These are phyloP conservation scores for Aspergillus fijiensis DNA, from an alignment of 2,329 filamentous ascomycete species.

Conservation along the genomic window DNA sequence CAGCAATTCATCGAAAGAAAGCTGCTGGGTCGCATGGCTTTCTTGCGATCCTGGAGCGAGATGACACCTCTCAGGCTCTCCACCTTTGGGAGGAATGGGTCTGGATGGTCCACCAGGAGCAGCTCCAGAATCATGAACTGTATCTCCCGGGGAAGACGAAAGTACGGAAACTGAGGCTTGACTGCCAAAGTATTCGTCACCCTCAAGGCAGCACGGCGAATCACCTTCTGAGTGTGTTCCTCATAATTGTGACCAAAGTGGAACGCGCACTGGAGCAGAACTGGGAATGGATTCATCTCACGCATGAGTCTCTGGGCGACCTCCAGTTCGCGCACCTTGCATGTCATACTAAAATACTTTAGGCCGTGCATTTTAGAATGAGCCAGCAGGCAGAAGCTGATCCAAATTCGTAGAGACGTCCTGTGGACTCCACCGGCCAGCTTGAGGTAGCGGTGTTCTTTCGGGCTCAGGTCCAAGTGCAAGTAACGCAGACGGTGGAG, in stretches of 20 bases:
- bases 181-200: constrained; percentile 16
- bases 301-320: constrained; percentile 18
- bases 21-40: constrained; percentile 6
- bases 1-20: constrained; percentile 20
- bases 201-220: constrained; percentile 18
- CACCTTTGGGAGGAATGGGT: constrained; percentile 14
- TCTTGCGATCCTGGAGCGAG: constrained; percentile 16
- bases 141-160: constrained; percentile 27
- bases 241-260: constrained; percentile 17
- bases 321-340: constrained; percentile 20
- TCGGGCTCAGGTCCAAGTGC: constrained; percentile 22
- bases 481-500: constrained; percentile 17
- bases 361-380: constrained; percentile 17
- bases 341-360: constrained; percentile 24
- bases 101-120: constrained; percentile 16
- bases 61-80: constrained; percentile 13
- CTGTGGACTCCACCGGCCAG: constrained; percentile 13
- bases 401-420: constrained; percentile 18
- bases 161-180: constrained; percentile 21
- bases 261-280: constrained; percentile 23
- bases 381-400: constrained; percentile 20
- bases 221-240: constrained; percentile 15
- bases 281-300: constrained; percentile 22
- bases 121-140: constrained; percentile 26
- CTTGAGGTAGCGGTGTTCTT: constrained; percentile 22